Conservation (phyloP, 2,329 filamentous ascomycete genomes). For the Sporothrix euskadiensis region DNA sequence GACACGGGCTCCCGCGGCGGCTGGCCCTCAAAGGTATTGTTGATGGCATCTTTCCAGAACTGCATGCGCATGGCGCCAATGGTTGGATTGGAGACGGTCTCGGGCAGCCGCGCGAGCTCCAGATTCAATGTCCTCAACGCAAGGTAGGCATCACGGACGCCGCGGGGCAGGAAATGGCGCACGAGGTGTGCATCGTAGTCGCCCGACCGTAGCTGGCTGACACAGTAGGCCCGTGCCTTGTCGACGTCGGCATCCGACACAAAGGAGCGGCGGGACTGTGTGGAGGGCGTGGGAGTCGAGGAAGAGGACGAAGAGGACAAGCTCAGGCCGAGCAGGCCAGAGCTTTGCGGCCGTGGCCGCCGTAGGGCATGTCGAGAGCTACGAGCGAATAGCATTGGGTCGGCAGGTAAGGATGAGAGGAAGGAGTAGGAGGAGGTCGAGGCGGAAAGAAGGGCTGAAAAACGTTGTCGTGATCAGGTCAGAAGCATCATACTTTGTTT, state of each 20-base stretch:
- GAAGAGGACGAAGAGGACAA: background rate
- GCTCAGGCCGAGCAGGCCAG: background rate
- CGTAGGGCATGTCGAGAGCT: conserved; percentile 7
- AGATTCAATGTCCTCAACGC: conserved; percentile 91
- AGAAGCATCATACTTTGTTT: background rate
- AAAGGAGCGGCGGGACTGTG: conserved; percentile 43
- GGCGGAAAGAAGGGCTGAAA: background rate
- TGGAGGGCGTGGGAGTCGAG: background rate
- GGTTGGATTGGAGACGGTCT: conserved; percentile 82
- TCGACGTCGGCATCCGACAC: conserved; percentile 54
- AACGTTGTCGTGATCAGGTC: background rate
- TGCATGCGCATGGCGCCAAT: conserved; percentile 88
- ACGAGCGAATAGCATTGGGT: conserved; percentile 3
- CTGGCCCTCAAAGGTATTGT: conserved; percentile 68
- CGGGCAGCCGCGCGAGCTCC: conserved; percentile 85
- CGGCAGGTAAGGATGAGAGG: background rate
- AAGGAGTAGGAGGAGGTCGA: background rate
- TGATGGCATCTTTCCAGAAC: conserved; percentile 88
- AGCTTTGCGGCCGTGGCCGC: background rate
- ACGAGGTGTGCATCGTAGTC: conserved; percentile 88
- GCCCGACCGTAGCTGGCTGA: conserved; percentile 58
- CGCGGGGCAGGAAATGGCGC: conserved; percentile 76
- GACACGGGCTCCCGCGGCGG: conserved; percentile 92
- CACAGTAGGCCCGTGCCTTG: conserved; percentile 56
- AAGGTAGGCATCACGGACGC: conserved; percentile 79